Evolutionary conservation across 208 protist species (phyloP).

Genomic region (Leishmania major): DNA sequence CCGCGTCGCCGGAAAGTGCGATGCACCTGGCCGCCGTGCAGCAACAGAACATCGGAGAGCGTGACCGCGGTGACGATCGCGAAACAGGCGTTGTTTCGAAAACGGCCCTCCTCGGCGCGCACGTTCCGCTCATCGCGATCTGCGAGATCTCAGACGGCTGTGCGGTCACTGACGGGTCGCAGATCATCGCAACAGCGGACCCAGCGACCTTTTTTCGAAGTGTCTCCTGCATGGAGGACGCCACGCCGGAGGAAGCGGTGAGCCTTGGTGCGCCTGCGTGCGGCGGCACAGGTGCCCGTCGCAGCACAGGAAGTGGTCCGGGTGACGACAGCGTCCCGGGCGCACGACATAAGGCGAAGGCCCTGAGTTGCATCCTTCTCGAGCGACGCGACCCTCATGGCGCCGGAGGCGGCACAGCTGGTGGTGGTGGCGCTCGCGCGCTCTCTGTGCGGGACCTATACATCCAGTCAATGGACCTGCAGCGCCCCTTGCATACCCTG

Average conservation of each 20-base stretch:
- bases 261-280: constrained; percentile 2
- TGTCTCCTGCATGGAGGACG: constrained; percentile 5
- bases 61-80: not conserved
- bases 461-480: constrained; percentile 69
- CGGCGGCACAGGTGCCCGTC: not conserved
- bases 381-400: constrained; percentile 13
- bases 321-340: not conserved
- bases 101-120: not conserved
- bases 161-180: constrained; percentile 7
- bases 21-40: too few species aligned
- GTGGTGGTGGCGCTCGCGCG: not conserved
- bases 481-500: constrained; percentile 60
- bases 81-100: not conserved
- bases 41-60: not conserved
- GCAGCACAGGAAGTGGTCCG: not conserved
- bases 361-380: constrained; percentile 32
- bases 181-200: constrained; percentile 46
- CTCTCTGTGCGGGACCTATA: constrained; percentile 62
- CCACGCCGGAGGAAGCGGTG: constrained; percentile 10
- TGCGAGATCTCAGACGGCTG: constrained; percentile 16
- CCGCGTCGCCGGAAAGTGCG: not conserved
- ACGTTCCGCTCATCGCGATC: constrained; percentile 14
- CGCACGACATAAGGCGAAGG: constrained; percentile 6
- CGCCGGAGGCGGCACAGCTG: too few species aligned
- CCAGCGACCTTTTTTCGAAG: constrained; percentile 34